Base-by-base conservation (phyloP, 345 rosid genomes). In the Eutrema yunnanense region DNA sequence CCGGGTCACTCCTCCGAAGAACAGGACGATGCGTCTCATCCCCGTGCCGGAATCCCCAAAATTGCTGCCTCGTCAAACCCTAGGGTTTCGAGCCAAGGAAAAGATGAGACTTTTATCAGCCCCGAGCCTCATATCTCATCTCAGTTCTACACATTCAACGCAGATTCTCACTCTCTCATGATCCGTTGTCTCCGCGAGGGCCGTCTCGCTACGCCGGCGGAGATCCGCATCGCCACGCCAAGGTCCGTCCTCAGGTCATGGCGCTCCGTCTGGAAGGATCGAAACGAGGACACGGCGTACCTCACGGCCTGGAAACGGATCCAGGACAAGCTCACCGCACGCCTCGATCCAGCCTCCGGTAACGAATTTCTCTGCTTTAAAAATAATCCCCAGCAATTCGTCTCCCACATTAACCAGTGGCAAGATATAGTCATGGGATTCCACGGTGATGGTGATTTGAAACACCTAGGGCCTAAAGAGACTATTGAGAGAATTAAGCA, bases 221-320 rank as follows among this genome's bases (percentile, higher is more conserved):
- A 92, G 97, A 95, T 95, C 89, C 94, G 99, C 12, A 69, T 73
- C 26, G 99, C 96, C 10, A 95, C 99, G 19, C 87, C 96, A 0
- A 58, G 84, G 66, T 53, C 90, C 48, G 97, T 95, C 22, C 87
- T 95, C 67, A 83, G 86, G 54, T 95, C 99, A 56, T 90, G 99
- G 98, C 94, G 99, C 27, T 72, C 88, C 51, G 98, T 95, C 29
- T 95, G 99, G 99, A 95, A 92, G 57, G 99, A 95, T 80, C 87
- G 98, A 5, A 92, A 92, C 81, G 99, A 95, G 77, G 99, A 95
- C 64, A 95, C 98, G n/a, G 98, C 99, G 22, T 95, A 88, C 82
- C 80, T 92, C 58, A 95, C 98, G 8, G 98, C 94, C 0, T 95
- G 99, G 99, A 95, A 95, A 81, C 88, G 99, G 32, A 95, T 95